Percentiles rank a stretch among this genome's conserved stretches.
Conservation (phyloP, 176 grass and related monocot genomes). For the Oryza meridionalis region DNA sequence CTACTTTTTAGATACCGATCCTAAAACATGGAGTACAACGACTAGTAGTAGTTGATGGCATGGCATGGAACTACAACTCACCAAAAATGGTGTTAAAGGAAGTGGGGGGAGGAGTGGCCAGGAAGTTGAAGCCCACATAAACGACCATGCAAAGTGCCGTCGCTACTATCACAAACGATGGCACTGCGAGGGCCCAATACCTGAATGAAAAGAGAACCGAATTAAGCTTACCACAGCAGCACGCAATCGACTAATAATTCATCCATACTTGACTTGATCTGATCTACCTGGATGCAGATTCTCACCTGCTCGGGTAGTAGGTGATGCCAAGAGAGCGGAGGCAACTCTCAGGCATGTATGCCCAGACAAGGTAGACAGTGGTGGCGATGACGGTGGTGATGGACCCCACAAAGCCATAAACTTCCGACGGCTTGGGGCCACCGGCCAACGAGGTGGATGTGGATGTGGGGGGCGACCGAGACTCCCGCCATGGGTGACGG, state of each 20-base stretch:
- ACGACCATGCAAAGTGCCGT: conserved; percentile 43
- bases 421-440: conserved; percentile 85
- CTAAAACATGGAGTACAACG: not conserved
- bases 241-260: not conserved
- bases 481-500: not conserved
- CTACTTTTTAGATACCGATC: not conserved
- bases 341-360: conserved; percentile 64
- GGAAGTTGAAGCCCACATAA: conserved; percentile 71
- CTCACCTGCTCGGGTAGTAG: conserved; percentile 89
- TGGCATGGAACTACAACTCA: conserved; percentile 23
- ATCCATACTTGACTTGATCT: not conserved
- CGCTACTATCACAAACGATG: conserved; percentile 58
- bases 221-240: not conserved
- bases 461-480: not conserved
- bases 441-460: conserved; percentile 16
- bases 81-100: conserved; percentile 67
- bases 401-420: conserved; percentile 90
- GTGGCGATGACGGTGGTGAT: conserved; percentile 81
- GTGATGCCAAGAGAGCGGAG: conserved; percentile 78
- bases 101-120: conserved; percentile 53
- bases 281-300: not conserved
- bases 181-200: conserved; percentile 68
- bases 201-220: conserved; percentile 9
- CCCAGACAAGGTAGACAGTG: conserved; percentile 72
- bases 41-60: not conserved